Conservation (phyloP, 768 basidiomycete genomes). For the Macrocybe gigantea region DNA sequence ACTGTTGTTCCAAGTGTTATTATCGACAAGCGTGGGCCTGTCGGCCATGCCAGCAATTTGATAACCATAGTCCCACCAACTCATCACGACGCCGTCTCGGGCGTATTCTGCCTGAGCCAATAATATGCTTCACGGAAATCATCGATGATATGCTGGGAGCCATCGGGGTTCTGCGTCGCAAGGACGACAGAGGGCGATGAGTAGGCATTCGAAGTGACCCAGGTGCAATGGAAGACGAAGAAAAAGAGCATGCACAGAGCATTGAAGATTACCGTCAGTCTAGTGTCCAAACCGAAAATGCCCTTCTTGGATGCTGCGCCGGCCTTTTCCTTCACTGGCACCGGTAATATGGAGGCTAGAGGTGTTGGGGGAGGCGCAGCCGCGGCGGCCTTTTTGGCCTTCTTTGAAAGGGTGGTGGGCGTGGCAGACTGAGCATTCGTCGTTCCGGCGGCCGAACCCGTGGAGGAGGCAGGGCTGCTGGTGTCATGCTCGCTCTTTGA, state of each 20-base stretch:
- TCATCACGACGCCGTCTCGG: conserved; percentile 93
- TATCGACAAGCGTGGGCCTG: conserved; percentile 92
- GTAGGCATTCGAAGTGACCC: conserved; percentile 91
- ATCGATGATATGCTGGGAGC: conserved; percentile 91
- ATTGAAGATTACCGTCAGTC: conserved; percentile 69
- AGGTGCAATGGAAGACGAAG: conserved; percentile 96
- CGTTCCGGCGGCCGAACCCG: conserved; percentile 20
- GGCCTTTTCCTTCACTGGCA: neutral
- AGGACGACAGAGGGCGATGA: conserved; percentile 97
- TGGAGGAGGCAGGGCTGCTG: conserved; percentile 7
- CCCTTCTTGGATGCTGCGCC: conserved; percentile 41
- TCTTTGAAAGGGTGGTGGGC: conserved; percentile 40
- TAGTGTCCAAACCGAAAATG: conserved; percentile 82
- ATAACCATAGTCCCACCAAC: conserved; percentile 99
- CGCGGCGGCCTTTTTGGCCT: conserved; percentile 50
- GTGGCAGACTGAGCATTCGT: conserved; percentile 23
- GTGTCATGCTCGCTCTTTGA: conserved; percentile 20
- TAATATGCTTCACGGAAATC: conserved; percentile 99
- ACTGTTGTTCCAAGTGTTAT: conserved; percentile 99
- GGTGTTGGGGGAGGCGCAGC: conserved; percentile 9
- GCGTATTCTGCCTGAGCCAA: conserved; percentile 95
- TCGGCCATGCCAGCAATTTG: conserved; percentile 99
- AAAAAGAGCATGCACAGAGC: conserved; percentile 73
- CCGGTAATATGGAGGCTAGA: neutral
- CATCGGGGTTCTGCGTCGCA: conserved; percentile 73